A percentile compares a stretch with the other conserved stretches of the same genome.
Evolutionary conservation across 1,284 basidiomycete genomes (phyloP).

Genomic region (Puccinia novopanici): DNA sequence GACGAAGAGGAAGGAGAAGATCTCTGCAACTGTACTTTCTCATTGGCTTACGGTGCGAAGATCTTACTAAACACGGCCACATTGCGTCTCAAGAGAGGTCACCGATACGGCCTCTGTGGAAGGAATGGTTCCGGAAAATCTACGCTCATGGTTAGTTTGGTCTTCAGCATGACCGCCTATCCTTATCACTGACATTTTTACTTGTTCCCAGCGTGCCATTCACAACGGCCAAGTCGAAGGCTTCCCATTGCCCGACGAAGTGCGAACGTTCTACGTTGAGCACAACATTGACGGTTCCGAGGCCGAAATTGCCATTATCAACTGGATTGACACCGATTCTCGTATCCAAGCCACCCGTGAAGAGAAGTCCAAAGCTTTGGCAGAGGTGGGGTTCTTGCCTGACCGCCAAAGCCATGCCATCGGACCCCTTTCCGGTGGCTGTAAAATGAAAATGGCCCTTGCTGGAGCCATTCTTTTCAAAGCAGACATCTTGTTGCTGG

Average conservation of each 20-base stretch:
- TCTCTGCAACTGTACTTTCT: slow-evolving; percentile 97
- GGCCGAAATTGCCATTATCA: slow-evolving; percentile 82
- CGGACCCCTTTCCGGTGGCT: slow-evolving; percentile 94
- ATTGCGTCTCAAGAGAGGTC: slow-evolving; percentile 95
- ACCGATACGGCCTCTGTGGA: slow-evolving; percentile 96
- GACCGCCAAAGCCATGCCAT: slow-evolving; percentile 83
- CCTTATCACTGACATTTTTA: slow-evolving; percentile 60
- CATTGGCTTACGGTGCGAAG: slow-evolving; percentile 96
- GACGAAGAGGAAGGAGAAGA: slow-evolving; percentile 97
- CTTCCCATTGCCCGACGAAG: slow-evolving; percentile 91
- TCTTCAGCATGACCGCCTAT: background rate
- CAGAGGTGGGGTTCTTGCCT: slow-evolving; percentile 85
- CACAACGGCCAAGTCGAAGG: slow-evolving; percentile 82
- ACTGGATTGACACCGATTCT: slow-evolving; percentile 83
- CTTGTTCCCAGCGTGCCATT: slow-evolving; percentile 55
- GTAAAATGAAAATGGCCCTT: slow-evolving; percentile 99
- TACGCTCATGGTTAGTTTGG: slow-evolving; percentile 87
- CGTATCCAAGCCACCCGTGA: slow-evolving; percentile 74
- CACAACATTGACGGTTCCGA: slow-evolving; percentile 97
- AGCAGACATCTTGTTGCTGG: slow-evolving; percentile 92
- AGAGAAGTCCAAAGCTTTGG: slow-evolving; percentile 77
- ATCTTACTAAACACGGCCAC: slow-evolving; percentile 93
- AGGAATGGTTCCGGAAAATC: slow-evolving; percentile 99
- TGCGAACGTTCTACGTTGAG: slow-evolving; percentile 98
- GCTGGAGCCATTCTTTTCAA: slow-evolving; percentile 99